phyloP scores from a whole-genome alignment of 2,329 filamentous ascomycete species.

The Akanthomyces uredinophilus region DNA sequence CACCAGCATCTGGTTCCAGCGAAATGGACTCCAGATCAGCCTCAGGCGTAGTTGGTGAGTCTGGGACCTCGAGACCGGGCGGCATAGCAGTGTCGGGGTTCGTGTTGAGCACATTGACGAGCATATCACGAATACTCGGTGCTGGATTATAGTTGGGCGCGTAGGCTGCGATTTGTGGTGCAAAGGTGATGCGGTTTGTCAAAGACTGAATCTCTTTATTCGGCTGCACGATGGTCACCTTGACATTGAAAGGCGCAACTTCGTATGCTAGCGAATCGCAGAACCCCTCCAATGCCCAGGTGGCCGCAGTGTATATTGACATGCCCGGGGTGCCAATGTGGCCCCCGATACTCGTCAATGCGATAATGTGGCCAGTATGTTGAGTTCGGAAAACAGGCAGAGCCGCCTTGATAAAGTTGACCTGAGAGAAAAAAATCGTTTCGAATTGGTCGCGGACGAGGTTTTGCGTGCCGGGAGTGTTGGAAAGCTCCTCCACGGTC shows the following conservation, averaged over 20 bases:
- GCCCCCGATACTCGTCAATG: slow-evolving; percentile 83
- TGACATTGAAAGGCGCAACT: slow-evolving; percentile 94
- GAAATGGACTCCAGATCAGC: slow-evolving; percentile 25
- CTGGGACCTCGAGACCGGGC: slow-evolving; percentile 22
- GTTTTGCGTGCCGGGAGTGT: slow-evolving; percentile 65
- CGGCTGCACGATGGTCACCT: slow-evolving; percentile 91
- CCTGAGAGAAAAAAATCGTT: slow-evolving; percentile 87
- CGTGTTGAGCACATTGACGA: slow-evolving; percentile 72
- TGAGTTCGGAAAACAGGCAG: slow-evolving; percentile 75
- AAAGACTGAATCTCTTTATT: slow-evolving; percentile 88
- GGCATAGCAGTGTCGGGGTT: slow-evolving; percentile 60
- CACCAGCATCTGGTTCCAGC: slow-evolving; percentile 29
- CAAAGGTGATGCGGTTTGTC: slow-evolving; percentile 80
- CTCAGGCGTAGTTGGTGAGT: slow-evolving; percentile 27
- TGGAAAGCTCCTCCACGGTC: slow-evolving; percentile 82
- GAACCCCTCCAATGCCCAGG: slow-evolving; percentile 93
- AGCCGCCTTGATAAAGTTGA: slow-evolving; percentile 90
- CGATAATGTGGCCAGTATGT: slow-evolving; percentile 82
- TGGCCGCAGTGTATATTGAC: slow-evolving; percentile 84
- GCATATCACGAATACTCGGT: slow-evolving; percentile 76
- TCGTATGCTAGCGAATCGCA: slow-evolving; percentile 95
- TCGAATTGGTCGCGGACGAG: slow-evolving; percentile 90
- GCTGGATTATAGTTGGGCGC: slow-evolving; percentile 47
- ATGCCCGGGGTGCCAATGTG: slow-evolving; percentile 91
- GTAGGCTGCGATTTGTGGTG: slow-evolving; percentile 63